These are phyloP conservation scores for Trichoderma gracile DNA, from an alignment of 2,329 filamentous ascomycete genomes.

Conservation along the genomic window DNA sequence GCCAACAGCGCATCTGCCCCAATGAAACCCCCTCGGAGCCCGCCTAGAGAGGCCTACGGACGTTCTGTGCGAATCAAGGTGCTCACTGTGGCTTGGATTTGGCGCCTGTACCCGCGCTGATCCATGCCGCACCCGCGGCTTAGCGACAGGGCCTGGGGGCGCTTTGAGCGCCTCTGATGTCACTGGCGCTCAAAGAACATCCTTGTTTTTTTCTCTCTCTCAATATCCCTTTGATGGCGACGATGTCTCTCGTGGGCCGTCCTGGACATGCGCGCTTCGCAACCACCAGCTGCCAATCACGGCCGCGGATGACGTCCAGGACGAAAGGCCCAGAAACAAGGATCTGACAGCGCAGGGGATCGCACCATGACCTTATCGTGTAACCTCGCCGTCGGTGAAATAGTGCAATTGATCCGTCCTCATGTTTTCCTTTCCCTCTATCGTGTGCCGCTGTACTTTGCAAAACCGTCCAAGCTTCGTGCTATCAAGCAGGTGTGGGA, in stretches of 20 bases:
- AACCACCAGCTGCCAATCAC: conserved; percentile 15
- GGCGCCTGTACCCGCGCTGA: conserved; percentile 25
- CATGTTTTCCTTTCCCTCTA: neutral
- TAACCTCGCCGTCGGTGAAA: neutral
- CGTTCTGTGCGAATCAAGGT: conserved; percentile 11
- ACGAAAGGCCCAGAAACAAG: conserved; percentile 7
- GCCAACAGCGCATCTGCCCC: neutral
- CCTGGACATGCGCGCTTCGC: neutral
- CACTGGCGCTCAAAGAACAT: conserved; percentile 13
- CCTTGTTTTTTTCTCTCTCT: neutral
- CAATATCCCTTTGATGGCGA: neutral
- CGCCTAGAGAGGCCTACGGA: too few relatives aligned
- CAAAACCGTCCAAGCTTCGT: neutral
- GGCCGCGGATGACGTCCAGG: conserved; percentile 12
- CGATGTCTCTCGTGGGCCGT: neutral
- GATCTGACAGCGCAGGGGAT: neutral
- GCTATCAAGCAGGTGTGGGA: neutral
- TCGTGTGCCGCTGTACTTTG: neutral
- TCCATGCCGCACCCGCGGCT: conserved; percentile 23
- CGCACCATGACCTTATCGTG: neutral
- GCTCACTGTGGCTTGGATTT: conserved; percentile 7
- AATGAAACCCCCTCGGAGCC: neutral
- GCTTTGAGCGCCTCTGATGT: conserved; percentile 23
- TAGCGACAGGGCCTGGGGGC: neutral
- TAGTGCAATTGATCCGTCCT: neutral